These are phyloP conservation scores for Yarrowia sp. DNA, from an alignment of 805 yeast species.

Conservation along the genomic window DNA sequence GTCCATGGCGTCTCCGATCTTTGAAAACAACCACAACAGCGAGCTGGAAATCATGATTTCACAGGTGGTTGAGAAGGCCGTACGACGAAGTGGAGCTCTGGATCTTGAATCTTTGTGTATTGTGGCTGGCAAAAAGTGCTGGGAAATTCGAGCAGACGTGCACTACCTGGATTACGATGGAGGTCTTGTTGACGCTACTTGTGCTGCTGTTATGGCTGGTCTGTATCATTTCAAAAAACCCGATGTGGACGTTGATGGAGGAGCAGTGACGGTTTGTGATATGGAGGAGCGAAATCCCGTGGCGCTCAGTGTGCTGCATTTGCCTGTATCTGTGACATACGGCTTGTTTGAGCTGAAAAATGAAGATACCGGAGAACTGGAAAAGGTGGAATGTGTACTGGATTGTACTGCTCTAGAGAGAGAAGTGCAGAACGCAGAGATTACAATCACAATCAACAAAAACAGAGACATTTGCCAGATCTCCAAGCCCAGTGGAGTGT, in stretches of 20 bases:
- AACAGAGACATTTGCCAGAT: constrained; percentile 90
- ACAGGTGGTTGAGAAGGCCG: constrained; percentile 85
- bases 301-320: constrained; percentile 77
- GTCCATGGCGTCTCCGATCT: constrained; percentile 85
- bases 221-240: constrained; percentile 80
- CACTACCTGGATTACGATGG: constrained; percentile 91
- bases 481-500: constrained; percentile 81
- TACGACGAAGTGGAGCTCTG: constrained; percentile 83
- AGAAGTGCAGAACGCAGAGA: constrained; percentile 65
- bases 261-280: constrained; percentile 50
- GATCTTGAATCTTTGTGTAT: constrained; percentile 90
- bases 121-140: constrained; percentile 84
- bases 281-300: constrained; percentile 82
- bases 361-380: constrained; percentile 46
- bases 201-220: constrained; percentile 86
- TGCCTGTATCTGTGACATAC: constrained; percentile 86
- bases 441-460: constrained; percentile 84
- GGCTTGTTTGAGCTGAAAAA: constrained; percentile 68
- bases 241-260: constrained; percentile 63
- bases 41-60: constrained; percentile 79
- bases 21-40: constrained; percentile 70
- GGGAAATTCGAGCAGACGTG: constrained; percentile 88
- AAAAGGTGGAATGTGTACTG: constrained; percentile 37
- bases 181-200: constrained; percentile 83
- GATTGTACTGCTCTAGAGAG: constrained; percentile 84